Conservation (phyloP, 495 filamentous ascomycete species). For the Aspergillus carlsbadensis region DNA sequence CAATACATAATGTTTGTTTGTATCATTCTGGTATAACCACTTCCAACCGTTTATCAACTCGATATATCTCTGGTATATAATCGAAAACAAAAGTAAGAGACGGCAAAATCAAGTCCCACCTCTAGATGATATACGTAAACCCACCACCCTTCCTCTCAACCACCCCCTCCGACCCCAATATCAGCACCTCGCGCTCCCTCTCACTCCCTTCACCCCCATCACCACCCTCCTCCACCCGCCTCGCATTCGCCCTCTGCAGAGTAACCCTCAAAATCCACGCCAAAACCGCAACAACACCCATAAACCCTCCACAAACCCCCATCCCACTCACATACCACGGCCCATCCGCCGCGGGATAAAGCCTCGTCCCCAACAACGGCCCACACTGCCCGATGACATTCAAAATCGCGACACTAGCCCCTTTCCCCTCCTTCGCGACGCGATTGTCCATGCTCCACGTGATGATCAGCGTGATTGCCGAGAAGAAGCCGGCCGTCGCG, state of each 20-base stretch:
- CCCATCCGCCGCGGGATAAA: constrained; percentile 56
- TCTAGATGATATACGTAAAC: constrained; percentile 35
- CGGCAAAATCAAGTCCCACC: background rate
- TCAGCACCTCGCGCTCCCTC: constrained; percentile 37
- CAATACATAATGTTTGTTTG: no score
- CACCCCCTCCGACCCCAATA: constrained; percentile 19
- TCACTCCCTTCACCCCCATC: constrained; percentile 19
- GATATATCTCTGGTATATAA: background rate
- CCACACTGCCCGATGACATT: constrained; percentile 64
- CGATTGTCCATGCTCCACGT: constrained; percentile 68
- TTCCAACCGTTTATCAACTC: no score
- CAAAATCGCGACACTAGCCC: constrained; percentile 56
- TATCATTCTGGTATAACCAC: no score
- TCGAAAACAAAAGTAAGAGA: background rate
- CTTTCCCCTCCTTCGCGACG: constrained; percentile 52
- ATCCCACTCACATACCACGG: constrained; percentile 62
- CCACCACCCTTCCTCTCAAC: constrained; percentile 22
- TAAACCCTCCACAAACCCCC: constrained; percentile 57
- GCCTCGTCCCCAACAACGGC: constrained; percentile 58
- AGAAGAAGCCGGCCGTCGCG: constrained; percentile 60
- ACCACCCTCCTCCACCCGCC: constrained; percentile 19
- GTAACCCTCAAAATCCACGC: constrained; percentile 47
- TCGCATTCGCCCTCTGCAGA: constrained; percentile 47
- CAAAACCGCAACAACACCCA: constrained; percentile 49
- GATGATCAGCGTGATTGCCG: constrained; percentile 59